Conservation (phyloP, 2,329 filamentous ascomycete genomes). For the Aspergillus viridinutans region DNA sequence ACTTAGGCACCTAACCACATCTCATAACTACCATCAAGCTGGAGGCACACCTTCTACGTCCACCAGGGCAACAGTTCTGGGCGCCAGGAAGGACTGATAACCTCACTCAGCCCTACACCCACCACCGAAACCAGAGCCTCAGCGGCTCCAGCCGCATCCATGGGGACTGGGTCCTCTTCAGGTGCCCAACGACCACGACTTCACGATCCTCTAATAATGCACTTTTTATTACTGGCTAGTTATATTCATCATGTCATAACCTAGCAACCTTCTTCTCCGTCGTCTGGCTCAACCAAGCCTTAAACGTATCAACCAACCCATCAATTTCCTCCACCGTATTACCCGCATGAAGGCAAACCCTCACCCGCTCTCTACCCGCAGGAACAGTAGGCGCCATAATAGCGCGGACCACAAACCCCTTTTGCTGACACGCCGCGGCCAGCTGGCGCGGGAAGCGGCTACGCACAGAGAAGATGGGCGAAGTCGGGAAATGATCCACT, state of each 20-base stretch:
- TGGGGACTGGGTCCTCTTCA: too few relatives aligned
- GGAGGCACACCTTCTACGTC: too few relatives aligned
- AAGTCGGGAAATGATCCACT: constrained; percentile 45
- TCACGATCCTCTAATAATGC: neutral
- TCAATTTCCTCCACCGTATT: constrained; percentile 59
- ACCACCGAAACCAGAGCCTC: too few relatives aligned
- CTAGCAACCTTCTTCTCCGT: constrained; percentile 1
- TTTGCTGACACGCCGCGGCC: constrained; percentile 56
- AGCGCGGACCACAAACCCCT: constrained; percentile 58
- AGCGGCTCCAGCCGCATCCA: too few relatives aligned
- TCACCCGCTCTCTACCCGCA: constrained; percentile 57
- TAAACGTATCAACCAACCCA: constrained; percentile 47
- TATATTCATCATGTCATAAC: neutral
- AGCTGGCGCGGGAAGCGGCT: constrained; percentile 56
- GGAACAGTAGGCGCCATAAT: constrained; percentile 68
- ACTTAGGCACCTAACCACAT: too few relatives aligned
- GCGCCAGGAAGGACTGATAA: too few relatives aligned
- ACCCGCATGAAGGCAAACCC: constrained; percentile 64
- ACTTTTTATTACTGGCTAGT: neutral
- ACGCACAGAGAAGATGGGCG: constrained; percentile 62
- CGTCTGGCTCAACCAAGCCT: constrained; percentile 43
- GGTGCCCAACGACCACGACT: too few relatives aligned
- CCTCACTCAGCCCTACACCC: too few relatives aligned
- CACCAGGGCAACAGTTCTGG: too few relatives aligned
- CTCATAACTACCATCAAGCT: too few relatives aligned